phyloP scores from a whole-genome alignment of 75 land plant species.

The Isoetes taiwanensis region DNA sequence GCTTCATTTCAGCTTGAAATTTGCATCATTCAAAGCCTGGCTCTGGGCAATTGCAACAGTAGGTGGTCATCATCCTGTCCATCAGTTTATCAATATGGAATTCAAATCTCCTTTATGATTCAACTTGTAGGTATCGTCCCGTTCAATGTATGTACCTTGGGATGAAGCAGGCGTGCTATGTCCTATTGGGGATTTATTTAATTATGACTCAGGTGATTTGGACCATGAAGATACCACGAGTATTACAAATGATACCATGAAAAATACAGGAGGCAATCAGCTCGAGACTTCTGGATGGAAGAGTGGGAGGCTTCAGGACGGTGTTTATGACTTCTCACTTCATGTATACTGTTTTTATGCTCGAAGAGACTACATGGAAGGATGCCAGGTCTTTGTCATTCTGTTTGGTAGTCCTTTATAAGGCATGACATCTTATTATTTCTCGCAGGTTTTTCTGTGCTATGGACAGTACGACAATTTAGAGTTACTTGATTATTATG shows the following conservation, averaged over 20 bases:
- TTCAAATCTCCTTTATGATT: no score
- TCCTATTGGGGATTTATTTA: slow-evolving; percentile 88
- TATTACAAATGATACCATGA: neutral
- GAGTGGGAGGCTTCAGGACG: slow-evolving; percentile 80
- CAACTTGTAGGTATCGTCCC: slow-evolving; percentile 62
- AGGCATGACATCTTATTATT: neutral
- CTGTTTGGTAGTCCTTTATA: neutral
- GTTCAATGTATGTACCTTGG: slow-evolving; percentile 86
- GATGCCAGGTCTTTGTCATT: slow-evolving; percentile 86
- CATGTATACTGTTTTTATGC: slow-evolving; percentile 85
- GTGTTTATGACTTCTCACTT: slow-evolving; percentile 40
- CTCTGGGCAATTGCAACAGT: slow-evolving; percentile 90
- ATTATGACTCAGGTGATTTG: slow-evolving; percentile 27
- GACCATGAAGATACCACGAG: neutral
- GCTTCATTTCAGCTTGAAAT: slow-evolving; percentile 37
- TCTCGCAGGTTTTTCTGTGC: slow-evolving; percentile 61
- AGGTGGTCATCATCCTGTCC: slow-evolving; percentile 25
- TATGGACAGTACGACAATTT: slow-evolving; percentile 83
- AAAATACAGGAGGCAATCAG: neutral
- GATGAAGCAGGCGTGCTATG: slow-evolving; percentile 89
- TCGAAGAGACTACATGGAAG: slow-evolving; percentile 44
- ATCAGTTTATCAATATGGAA: no score
- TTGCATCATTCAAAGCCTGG: slow-evolving; percentile 60
- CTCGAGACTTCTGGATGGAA: no score
- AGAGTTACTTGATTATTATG: slow-evolving; percentile 95